Evolutionary conservation across 2,329 filamentous ascomycete species (phyloP), one percentile per base, ranked within the genome.

Genomic region (Pyrenophora tritici-repentis): DNA sequence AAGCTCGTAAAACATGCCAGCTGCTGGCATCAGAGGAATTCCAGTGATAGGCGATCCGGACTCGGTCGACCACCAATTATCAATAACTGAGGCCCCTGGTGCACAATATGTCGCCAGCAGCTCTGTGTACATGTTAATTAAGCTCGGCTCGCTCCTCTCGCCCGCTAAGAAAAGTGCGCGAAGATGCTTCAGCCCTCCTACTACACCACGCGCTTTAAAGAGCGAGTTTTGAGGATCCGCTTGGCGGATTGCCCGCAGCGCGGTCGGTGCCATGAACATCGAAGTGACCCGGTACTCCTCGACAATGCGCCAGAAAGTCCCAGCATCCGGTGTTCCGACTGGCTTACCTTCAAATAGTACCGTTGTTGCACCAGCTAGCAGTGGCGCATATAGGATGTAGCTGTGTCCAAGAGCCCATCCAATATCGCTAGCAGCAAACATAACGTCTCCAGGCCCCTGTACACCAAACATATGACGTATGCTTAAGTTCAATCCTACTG

Each of bases 261-360:
- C 92, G 1, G 84, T 96, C 0, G 92, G 92, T 0, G 92, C 92
- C 0, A 91, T 96, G 70, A 90, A 96, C 61, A 72, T 68, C 3
- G 84, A 83, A 55, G 90, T 95, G 47, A 95, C 91, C 65, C 87
- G 86, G 78, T 96, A 87, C 65, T 95, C 88, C 59, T 91, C 86
- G 4, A 95, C 47, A 14, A 96, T 84, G 2, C 91, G 81, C 92
- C 91, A 97, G 70, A 96, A 93, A 0, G 88, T 87, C 4, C 89
- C 87, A 1, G 90, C 89, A 63, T 96, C 86, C 0, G 91, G 92
- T 0, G 91, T 96, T 22, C 20, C 20, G 9, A 96, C 80, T 0
- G 92, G 92, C 62, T 96, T 96, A n/a, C 92, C 92, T 75, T 97
- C 92, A 71, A 91, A 96, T 0, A 97, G 79, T 1, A 97, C 84